Evolutionary conservation across 164 flowering plant species (phyloP), one percentile per base, ranked within the genome.

Genomic region (Tinospora cordifolia): DNA sequence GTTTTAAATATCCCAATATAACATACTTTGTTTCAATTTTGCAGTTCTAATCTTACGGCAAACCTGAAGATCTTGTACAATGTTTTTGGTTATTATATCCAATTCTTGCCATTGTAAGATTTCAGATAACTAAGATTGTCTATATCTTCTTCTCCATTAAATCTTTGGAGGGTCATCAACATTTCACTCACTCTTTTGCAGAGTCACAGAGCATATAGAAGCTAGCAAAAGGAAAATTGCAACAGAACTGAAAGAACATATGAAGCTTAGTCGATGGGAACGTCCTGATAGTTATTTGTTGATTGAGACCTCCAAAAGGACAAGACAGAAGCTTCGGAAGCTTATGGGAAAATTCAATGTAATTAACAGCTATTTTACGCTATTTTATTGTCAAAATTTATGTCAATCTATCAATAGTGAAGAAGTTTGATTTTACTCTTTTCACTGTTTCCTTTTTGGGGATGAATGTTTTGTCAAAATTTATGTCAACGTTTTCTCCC

Each of bases 261-360:
- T 84, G 75, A 92, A 90, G 81, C 82, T 92, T 21, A 85, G 84
- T 71, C 74, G 77, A 14, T 94, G 97, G 97, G 93, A 90, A n/a
- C 87, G 79, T 41, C 38, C 65, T 65, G 87, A 85, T 30, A 83
- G 71, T 68, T 70, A 73, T 30, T 41, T 82, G 57, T 79, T 86
- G 41, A 68, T 85, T 9, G 95, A 89, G 39, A 80, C 74, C 68
- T 80, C 84, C 11, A 92, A 81, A 75, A 84, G 80, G 62, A 80
- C 79, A 58, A 74, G 91, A 49, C 91, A 84, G 77, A 94, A 90
- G 81, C 79, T 90, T 49, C 83, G 72, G 79, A 92, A 90, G 79
- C 84, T 90, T 63, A 80, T 92, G 21, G 81, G 85, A 71, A 88
- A 92, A 72, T 92, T 86, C 72, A 90, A 81, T 73, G 98, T 81